These are phyloP conservation scores for Pseudohalonectria lignicola DNA, from an alignment of 2,329 filamentous ascomycete genomes.

Conservation along the genomic window DNA sequence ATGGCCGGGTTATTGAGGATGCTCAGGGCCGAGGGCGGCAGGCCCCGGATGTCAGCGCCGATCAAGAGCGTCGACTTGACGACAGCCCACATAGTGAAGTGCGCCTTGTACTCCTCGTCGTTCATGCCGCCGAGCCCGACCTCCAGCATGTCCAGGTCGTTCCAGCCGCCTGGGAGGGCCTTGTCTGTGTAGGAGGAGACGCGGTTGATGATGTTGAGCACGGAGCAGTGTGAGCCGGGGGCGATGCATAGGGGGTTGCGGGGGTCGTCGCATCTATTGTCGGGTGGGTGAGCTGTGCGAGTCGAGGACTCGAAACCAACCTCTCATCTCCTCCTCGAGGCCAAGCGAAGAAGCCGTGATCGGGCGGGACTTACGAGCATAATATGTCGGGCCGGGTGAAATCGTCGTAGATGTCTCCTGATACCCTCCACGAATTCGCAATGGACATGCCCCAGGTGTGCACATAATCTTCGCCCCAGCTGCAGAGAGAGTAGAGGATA, in stretches of 20 bases:
- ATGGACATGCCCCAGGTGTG: conserved; percentile 17
- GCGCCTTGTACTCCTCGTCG: conserved; percentile 10
- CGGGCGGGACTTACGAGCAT: conserved; percentile 14
- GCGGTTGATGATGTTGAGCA: conserved; percentile 16
- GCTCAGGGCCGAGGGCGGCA: conserved; percentile 19
- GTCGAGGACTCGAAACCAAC: too few relatives aligned
- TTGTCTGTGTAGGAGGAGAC: conserved; percentile 7
- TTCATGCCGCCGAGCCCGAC: conserved; percentile 11
- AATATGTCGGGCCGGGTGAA: conserved; percentile 20
- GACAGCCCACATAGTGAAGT: conserved; percentile 11
- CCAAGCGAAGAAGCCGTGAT: too few relatives aligned
- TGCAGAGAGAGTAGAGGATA: conserved; percentile 21
- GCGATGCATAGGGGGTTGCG: conserved; percentile 3
- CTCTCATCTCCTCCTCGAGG: too few relatives aligned
- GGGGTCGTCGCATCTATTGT: conserved; percentile 1
- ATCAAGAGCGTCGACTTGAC: conserved; percentile 11
- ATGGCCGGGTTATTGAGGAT: conserved; percentile 29
- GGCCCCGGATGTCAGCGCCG: conserved; percentile 11
- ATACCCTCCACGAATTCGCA: conserved; percentile 21
- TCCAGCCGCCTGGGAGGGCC: conserved; percentile 8
- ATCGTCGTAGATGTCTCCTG: conserved; percentile 20
- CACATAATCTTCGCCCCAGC: conserved; percentile 21
- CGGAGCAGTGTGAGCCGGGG: conserved; percentile 14
- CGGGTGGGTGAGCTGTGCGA: too few relatives aligned
- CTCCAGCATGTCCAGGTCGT: conserved; percentile 13